Base-by-base conservation (phyloP, 2,329 filamentous ascomycete genomes). In the Pezicula carpinea region DNA sequence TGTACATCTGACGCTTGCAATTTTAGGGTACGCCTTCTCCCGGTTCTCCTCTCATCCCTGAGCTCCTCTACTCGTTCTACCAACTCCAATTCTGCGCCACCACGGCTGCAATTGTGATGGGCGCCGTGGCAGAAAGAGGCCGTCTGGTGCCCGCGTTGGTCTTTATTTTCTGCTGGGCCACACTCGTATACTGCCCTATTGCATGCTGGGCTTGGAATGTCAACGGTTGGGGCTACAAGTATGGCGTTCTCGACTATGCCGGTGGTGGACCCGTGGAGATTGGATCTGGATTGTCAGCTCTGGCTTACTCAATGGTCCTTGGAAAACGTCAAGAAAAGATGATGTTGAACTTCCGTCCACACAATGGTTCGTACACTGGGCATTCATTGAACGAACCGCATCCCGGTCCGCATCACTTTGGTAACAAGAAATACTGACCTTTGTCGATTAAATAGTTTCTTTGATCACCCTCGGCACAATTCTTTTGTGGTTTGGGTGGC, bases 261-360 rank as follows among this genome's bases (percentile, higher is more conserved):
- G 93, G 93, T 55, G 93, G 93, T 61, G 91, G 92, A 44, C 93
- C 93, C 57, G 93, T 99, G 77, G 93, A 99, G 71, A 97, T 99
- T 60, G 88, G 82, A 51, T 97, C 93, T 48, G 93, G 93, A 65
- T 76, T 95, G 70, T 93, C 89, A 36, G 93, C 92, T 23, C 77
- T 97, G 39, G 93, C 93, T 56, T 99, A 97, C 74, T 96, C 91
- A 2, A 86, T 89, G 88, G 84, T 96, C 32, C 87, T 99, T 51
- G 93, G 93, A 58, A 88, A 90, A 63, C 89, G 93, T 57, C 93
- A 96, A 73, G 92, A 97, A 75, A 93, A 90, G 75, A 96, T 97
- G 90, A 96, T 97, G 89, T 82, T 96, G 71, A 97, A 97, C 79
- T 97, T 97, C 80, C 89, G 93, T 58, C 93, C 93, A 15, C 93